These are phyloP conservation scores for Leersia perrieri DNA, from an alignment of 176 grass and related monocot species.

Conservation along the genomic window DNA sequence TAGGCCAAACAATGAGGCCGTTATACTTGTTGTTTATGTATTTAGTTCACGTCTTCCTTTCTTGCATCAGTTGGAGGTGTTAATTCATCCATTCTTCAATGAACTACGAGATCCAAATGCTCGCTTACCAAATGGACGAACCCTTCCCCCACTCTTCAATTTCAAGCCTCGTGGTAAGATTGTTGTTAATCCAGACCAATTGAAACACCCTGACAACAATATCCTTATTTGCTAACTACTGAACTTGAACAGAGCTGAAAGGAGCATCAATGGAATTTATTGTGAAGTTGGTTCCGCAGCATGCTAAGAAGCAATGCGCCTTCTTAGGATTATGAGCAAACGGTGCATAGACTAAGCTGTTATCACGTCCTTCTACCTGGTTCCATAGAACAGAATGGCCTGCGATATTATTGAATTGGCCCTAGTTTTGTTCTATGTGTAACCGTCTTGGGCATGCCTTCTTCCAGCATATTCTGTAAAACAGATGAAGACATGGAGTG, in stretches of 20 bases:
- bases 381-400: slow-evolving; percentile 9
- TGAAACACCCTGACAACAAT: not conserved
- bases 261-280: slow-evolving; percentile 56
- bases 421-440: not conserved
- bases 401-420: slow-evolving; percentile 23
- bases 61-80: slow-evolving; percentile 59
- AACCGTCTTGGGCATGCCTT: not conserved
- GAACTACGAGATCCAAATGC: slow-evolving; percentile 64
- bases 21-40: not conserved
- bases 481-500: slow-evolving; percentile 5
- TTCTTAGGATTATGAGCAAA: not conserved
- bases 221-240: slow-evolving; percentile 28
- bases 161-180: slow-evolving; percentile 76
- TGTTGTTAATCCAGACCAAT: not conserved
- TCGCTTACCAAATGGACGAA: slow-evolving; percentile 68
- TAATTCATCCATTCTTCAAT: slow-evolving; percentile 84
- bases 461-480: slow-evolving; percentile 26
- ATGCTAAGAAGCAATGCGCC: slow-evolving; percentile 46
- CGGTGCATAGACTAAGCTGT: not conserved
- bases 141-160: slow-evolving; percentile 79
- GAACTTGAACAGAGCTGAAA: slow-evolving; percentile 63
- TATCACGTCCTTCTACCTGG: not conserved
- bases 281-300: slow-evolving; percentile 70
- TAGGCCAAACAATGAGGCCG: too few relatives aligned
- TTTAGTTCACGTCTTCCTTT: not conserved